Percentiles rank a stretch among this genome's conserved stretches.
Evolutionary conservation across 192 early-diverging fungal species (phyloP).

Genomic region (Spizellomyces sp.): DNA sequence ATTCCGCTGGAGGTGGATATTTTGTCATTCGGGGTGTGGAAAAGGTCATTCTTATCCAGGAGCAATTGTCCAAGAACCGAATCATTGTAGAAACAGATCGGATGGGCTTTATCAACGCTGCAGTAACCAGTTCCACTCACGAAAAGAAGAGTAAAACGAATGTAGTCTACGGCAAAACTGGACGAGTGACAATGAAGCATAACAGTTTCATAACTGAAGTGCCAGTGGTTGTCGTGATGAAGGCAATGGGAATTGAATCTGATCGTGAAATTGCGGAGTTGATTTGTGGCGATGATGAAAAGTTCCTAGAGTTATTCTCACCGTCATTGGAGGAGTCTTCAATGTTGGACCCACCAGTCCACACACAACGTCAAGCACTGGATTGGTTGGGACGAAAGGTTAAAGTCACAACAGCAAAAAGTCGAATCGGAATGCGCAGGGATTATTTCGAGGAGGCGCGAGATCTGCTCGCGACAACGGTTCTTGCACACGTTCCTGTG

Average conservation of each 20-base stretch:
- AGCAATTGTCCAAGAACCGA: constrained; percentile 98
- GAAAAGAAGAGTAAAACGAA: constrained; percentile 94
- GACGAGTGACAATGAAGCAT: constrained; percentile 69
- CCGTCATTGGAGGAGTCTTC: constrained; percentile 87
- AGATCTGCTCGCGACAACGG: constrained; percentile 82
- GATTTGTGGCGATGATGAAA: constrained; percentile 83
- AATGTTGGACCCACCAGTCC: constrained; percentile 54
- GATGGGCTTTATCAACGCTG: constrained; percentile 78
- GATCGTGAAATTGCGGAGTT: constrained; percentile 95
- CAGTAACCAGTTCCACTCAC: constrained; percentile 87
- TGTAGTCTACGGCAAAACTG: constrained; percentile 68
- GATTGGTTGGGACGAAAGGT: constrained; percentile 83
- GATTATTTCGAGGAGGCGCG: constrained; percentile 78
- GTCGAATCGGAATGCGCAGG: constrained; percentile 35
- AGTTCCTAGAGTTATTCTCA: constrained; percentile 79
- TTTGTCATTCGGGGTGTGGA: constrained; percentile 96
- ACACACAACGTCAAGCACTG: constrained; percentile 90
- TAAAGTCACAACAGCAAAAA: constrained; percentile 50
- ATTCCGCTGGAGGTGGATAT: constrained; percentile 72
- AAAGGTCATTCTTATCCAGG: constrained; percentile 97
- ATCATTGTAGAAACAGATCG: constrained; percentile 92
- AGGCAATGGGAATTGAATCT: constrained; percentile 92
- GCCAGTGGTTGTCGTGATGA: constrained; percentile 84
- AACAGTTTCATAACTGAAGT: constrained; percentile 88
- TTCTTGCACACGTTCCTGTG: constrained; percentile 89